A percentile compares a stretch with the other conserved stretches of the same genome.
These are phyloP conservation scores for Dactylella cylindrospora DNA, from an alignment of 2,329 filamentous ascomycete genomes.

Conservation along the genomic window DNA sequence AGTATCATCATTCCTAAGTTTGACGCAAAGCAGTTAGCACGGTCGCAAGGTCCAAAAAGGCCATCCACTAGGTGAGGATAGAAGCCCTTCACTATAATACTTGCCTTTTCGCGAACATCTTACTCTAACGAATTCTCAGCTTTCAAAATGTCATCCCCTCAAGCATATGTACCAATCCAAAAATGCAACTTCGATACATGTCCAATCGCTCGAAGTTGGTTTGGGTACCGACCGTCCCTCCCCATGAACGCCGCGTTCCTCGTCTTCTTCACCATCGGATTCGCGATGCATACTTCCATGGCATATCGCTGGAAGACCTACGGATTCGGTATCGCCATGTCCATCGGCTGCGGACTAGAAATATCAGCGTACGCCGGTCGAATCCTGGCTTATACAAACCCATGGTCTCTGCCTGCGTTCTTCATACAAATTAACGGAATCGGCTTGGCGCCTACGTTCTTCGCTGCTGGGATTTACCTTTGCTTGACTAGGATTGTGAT, in stretches of 20 bases:
- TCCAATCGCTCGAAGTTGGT: constrained; percentile 52
- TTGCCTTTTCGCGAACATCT: too few species aligned
- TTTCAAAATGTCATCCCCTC: too few species aligned
- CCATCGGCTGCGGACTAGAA: constrained; percentile 40
- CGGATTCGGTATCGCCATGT: constrained; percentile 50
- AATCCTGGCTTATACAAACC: constrained; percentile 60
- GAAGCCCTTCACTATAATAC: too few species aligned
- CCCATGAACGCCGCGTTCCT: constrained; percentile 59
- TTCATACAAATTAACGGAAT: constrained; percentile 64
- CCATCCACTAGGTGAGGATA: too few species aligned
- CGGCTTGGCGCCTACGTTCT: constrained; percentile 66
- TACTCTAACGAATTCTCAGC: too few species aligned
- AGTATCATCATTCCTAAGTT: too few species aligned
- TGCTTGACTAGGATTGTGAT: constrained; percentile 57
- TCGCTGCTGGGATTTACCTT: constrained; percentile 66
- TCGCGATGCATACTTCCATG: constrained; percentile 9
- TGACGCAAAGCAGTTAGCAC: too few species aligned
- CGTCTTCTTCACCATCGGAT: constrained; percentile 57
- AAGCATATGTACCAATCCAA: constrained; percentile 25
- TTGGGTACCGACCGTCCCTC: constrained; percentile 60
- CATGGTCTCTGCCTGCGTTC: constrained; percentile 55
- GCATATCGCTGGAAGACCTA: constrained; percentile 24
- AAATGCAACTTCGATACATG: constrained; percentile 52
- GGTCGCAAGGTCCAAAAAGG: too few species aligned
- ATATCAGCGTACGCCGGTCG: constrained; percentile 63